phyloP scores from a whole-genome alignment of 371 early-diverging fungal genomes.

The Mortierella sp. region DNA sequence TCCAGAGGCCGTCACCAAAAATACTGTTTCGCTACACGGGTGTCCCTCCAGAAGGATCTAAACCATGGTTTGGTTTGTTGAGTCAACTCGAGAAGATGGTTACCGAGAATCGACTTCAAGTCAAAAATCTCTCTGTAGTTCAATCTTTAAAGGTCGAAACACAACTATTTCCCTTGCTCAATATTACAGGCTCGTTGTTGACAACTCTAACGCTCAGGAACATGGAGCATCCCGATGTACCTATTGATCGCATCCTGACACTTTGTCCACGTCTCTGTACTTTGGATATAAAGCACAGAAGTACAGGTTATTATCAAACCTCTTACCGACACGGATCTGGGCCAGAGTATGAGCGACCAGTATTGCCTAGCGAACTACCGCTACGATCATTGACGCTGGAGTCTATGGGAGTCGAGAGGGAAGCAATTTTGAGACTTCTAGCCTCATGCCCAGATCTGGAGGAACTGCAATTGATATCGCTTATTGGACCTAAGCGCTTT shows the following conservation, averaged over 20 bases:
- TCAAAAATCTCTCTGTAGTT: too few species aligned
- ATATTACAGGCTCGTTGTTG: background rate
- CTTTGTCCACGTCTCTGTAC: background rate
- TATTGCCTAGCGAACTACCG: background rate
- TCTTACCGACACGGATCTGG: background rate
- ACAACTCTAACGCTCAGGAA: background rate
- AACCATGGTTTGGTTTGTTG: too few species aligned
- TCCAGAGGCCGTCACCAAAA: background rate
- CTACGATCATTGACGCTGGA: background rate
- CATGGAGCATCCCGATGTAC: background rate
- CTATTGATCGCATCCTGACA: background rate
- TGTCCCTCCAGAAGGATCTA: too few species aligned
- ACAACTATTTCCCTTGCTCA: background rate
- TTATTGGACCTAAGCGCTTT: too few species aligned
- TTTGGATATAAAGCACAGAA: background rate
- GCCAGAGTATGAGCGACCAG: background rate
- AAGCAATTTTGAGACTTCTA: background rate
- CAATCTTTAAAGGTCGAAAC: too few species aligned
- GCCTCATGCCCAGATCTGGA: background rate
- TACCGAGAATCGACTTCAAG: too few species aligned
- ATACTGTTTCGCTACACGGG: background rate
- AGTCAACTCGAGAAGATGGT: too few species aligned
- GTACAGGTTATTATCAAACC: background rate
- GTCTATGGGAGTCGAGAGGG: background rate
- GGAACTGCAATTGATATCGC: constrained; percentile 1